Conservation (phyloP, 805 yeast species). For the Candida parachauliodes region DNA sequence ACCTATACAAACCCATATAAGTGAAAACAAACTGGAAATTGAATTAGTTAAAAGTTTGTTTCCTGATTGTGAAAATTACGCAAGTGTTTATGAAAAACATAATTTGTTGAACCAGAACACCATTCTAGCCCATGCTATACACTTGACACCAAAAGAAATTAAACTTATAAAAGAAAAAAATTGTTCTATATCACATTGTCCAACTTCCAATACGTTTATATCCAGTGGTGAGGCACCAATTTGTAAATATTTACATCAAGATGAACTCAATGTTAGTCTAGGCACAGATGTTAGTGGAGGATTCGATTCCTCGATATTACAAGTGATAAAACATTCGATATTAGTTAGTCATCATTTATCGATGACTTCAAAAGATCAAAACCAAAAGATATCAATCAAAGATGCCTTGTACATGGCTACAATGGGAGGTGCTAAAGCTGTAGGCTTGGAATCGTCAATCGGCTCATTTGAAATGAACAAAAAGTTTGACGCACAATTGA, state of each 20-base stretch:
- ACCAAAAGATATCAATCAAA: constrained; percentile 46
- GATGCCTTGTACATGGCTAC: constrained; percentile 84
- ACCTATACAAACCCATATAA: constrained; percentile 87
- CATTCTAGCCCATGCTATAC: constrained; percentile 86
- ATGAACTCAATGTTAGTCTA: constrained; percentile 70
- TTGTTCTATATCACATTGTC: constrained; percentile 88
- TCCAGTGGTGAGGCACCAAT: constrained; percentile 90
- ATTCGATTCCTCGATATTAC: constrained; percentile 37
- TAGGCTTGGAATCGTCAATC: constrained; percentile 50
- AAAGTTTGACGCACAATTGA: constrained; percentile 77
- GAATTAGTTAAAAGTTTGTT: constrained; percentile 68
- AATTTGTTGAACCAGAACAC: constrained; percentile 62
- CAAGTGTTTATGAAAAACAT: constrained; percentile 71
- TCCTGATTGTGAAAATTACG: constrained; percentile 65
- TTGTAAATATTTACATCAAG: constrained; percentile 55
- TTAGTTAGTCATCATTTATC: constrained; percentile 40
- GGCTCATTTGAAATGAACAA: constrained; percentile 80
- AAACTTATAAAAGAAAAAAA: constrained; percentile 48
- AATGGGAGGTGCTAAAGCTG: constrained; percentile 81
- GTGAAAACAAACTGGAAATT: constrained; percentile 76
- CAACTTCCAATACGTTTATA: constrained; percentile 82
- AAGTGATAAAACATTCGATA: constrained; percentile 29
- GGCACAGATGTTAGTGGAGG: constrained; percentile 46
- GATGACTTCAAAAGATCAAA: constrained; percentile 22
- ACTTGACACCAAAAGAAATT: constrained; percentile 63